A percentile compares a stretch with the other conserved stretches of the same genome.
Evolutionary conservation across 2,329 filamentous ascomycete species (phyloP).

Genomic region (Aspergillus pseudoviridinutans): DNA sequence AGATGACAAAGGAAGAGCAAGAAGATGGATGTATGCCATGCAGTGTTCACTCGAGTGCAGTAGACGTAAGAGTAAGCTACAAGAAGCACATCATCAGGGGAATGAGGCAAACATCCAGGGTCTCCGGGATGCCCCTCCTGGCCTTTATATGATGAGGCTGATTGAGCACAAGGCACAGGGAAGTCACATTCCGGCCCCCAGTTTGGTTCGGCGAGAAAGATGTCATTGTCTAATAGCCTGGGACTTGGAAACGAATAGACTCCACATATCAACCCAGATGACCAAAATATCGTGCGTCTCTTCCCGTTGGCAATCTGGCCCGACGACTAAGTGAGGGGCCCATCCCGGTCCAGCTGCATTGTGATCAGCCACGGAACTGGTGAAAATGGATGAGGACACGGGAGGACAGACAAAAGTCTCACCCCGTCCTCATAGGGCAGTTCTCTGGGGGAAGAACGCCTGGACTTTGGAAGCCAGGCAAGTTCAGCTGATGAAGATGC

Average conservation of each 20-base stretch:
- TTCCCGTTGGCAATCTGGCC: not conserved
- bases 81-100: not conserved
- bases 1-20: not conserved
- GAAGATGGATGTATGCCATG: not conserved
- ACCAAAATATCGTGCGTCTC: not conserved
- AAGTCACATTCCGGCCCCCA: slow-evolving; percentile 2
- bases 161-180: slow-evolving; percentile 4
- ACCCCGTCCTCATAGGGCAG: slow-evolving; percentile 13
- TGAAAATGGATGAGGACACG: slow-evolving; percentile 11
- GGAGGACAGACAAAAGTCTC: not conserved
- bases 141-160: not conserved
- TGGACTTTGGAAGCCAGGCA: slow-evolving; percentile 10
- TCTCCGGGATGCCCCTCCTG: not conserved
- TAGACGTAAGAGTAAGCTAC: not conserved
- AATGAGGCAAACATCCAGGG: not conserved
- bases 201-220: slow-evolving; percentile 4
- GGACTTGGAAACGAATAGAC: slow-evolving; percentile 12
- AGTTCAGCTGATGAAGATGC: slow-evolving; percentile 21
- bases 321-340: slow-evolving; percentile 1
- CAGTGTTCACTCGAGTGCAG: not conserved
- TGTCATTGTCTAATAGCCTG: slow-evolving; percentile 10
- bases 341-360: slow-evolving; percentile 19
- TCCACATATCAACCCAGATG: not conserved
- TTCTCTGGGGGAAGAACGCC: slow-evolving; percentile 12
- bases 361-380: slow-evolving; percentile 22